Percentiles rank a stretch among this genome's conserved stretches.
These are phyloP conservation scores for Raffaelea deltoideospora DNA, from an alignment of 2,329 filamentous ascomycete genomes.

Conservation along the genomic window DNA sequence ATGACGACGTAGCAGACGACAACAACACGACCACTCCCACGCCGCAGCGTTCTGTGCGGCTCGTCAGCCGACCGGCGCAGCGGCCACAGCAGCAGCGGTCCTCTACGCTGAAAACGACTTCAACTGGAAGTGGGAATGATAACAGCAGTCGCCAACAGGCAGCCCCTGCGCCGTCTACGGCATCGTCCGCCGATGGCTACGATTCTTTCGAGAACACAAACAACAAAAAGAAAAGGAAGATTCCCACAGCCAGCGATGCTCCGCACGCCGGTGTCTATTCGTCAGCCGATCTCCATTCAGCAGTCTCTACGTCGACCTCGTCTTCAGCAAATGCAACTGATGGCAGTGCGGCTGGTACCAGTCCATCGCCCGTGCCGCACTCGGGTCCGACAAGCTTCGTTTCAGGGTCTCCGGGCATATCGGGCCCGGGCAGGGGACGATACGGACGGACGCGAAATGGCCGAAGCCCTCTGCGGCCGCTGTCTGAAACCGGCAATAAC, in stretches of 20 bases:
- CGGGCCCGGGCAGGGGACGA: constrained; percentile 71
- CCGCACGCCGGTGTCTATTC: constrained; percentile 28
- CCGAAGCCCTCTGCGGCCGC: constrained; percentile 45
- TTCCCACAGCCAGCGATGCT: constrained; percentile 70
- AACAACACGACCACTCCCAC: too few species aligned
- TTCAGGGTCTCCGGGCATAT: constrained; percentile 53
- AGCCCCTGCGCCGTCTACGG: constrained; percentile 49
- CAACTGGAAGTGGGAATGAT: too few species aligned
- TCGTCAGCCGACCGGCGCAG: too few species aligned
- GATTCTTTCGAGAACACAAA: constrained; percentile 97
- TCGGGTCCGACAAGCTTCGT: constrained; percentile 34
- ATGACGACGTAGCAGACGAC: too few species aligned
- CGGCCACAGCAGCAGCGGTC: not conserved
- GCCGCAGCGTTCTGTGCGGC: constrained; percentile 11
- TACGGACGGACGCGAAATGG: constrained; percentile 53
- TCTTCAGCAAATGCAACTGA: constrained; percentile 5
- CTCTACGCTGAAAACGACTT: too few species aligned
- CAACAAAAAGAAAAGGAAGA: constrained; percentile 99
- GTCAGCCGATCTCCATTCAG: constrained; percentile 16
- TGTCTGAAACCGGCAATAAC: constrained; percentile 41
- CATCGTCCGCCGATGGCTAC: constrained; percentile 69
- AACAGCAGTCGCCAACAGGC: constrained; percentile 30
- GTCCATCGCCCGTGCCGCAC: constrained; percentile 13
- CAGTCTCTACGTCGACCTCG: constrained; percentile 17
- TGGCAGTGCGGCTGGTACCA: constrained; percentile 1